Evolutionary conservation across 768 basidiomycete species (phyloP), one percentile per base, ranked within the genome.

Genomic region (Arthromyces matolae): DNA sequence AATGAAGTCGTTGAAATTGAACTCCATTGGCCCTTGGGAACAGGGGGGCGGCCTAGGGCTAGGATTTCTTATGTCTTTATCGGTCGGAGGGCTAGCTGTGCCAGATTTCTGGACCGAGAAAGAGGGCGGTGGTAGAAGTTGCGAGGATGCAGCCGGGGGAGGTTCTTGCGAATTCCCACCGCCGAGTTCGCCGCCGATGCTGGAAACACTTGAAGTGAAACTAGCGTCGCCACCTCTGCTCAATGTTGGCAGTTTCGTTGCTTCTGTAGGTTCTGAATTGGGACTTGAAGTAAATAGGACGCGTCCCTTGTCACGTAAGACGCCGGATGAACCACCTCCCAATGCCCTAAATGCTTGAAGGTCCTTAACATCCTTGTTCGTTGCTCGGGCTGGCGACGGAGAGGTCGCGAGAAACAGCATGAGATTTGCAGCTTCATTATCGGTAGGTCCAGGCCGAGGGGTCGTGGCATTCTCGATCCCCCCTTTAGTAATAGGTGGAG

Each of bases 391-490:
- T 8, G 89, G 89, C 0, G 88, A 90, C 0, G 89, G 89, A 1
- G 87, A 90, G 5, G 89, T 90, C 33, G 90, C 89, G 42, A 93
- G 77, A 66, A 80, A 88, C 18, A 92, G 70, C 81, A 93, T 86
- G 35, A 91, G 67, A 60, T 89, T 87, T n/a, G 90, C 89, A 0
- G 89, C 90, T 59, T 92, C 90, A 51, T 81, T 84, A 62, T 89
- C 87, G 25, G 82, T 80, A n/a, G 80, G 77, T 5, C 69, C 79
- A 51, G 73, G 75, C 48, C 60, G 78, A 60, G 71, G 79, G 34
- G 70, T 80, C 32, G 62, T 69, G 36, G 54, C 60, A 55, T 68
- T 55, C 24, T 51, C 50, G 27, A 35, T 14, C 5, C 32, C 42
- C 32, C 66, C 25, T 41, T 44, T 16, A 53, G 64, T 39, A n/a